Percentiles rank a stretch among this genome's conserved stretches.
phyloP scores from a whole-genome alignment of 768 basidiomycete genomes.

The Holtermannia corniformis region DNA sequence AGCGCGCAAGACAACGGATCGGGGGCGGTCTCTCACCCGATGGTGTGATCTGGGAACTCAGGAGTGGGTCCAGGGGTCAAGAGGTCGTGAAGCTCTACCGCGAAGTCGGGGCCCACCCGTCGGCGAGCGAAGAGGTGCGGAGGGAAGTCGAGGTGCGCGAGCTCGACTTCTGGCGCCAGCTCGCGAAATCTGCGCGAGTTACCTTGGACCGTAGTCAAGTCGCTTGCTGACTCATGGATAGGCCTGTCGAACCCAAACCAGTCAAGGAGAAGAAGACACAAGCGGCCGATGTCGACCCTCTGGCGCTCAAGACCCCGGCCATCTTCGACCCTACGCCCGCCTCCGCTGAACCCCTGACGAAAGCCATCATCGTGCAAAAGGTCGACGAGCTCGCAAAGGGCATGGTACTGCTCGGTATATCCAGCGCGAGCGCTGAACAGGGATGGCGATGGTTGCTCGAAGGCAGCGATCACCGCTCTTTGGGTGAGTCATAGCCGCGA shows the following conservation, averaged over 20 bases:
- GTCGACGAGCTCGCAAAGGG: constrained; percentile 65
- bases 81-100: constrained; percentile 22
- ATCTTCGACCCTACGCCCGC: constrained; percentile 19
- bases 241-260: background rate
- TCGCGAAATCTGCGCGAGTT: no score
- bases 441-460: constrained; percentile 78
- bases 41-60: constrained; percentile 30
- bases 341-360: constrained; percentile 46
- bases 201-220: background rate
- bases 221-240: background rate
- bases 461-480: constrained; percentile 55
- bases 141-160: constrained; percentile 30
- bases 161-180: constrained; percentile 29
- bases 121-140: constrained; percentile 18
- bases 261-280: background rate
- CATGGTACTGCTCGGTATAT: constrained; percentile 59
- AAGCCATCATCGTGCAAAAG: constrained; percentile 61
- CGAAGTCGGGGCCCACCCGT: constrained; percentile 28
- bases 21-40: constrained; percentile 40
- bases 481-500: constrained; percentile 49
- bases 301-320: constrained; percentile 3
- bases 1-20: constrained; percentile 67
- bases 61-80: constrained; percentile 24
- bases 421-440: constrained; percentile 53
- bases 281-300: constrained; percentile 33